Base-by-base conservation (phyloP, 768 basidiomycete species). In the Boletus pseudo-olivaceus region DNA sequence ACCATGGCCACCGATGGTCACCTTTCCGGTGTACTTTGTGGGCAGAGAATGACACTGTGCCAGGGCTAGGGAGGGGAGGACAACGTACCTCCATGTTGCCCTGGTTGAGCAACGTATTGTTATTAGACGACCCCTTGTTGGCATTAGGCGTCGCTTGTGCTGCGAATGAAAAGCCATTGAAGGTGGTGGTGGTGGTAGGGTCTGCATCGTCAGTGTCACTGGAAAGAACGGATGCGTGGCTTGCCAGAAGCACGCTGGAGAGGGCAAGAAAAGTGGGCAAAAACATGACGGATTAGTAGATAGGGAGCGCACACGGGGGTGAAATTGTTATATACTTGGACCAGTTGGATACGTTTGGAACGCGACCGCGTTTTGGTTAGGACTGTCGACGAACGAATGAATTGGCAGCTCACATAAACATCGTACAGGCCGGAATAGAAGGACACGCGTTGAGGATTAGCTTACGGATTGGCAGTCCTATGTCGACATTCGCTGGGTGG, bases 181-280 rank as follows among this genome's bases (percentile, higher is more conserved):
- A 47, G 15, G 55, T 35, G 29, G 51, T 23, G 19, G 52, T 23
- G 47, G 45, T 45, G 26, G 23, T 23, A 23, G 49, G 12, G n/a
- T 43, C 47, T n/a, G 46, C 14, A 27, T 11, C 15, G 35, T 33
- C 48, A 4, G 17, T 46, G 41, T 53, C 39, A n/a, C 5, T 37
- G 15, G 49, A 59, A 41, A 61, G 65, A 49, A 49, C 32, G 53
- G 57, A 56, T 17, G 65, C 65, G 56, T 55, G 53, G 67, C 69
- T 71, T 67, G 60, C 67, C 69, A 69, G 67, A 71, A 69, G 69
- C 67, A 59, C 55, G 53, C 61, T 46, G 23, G 54, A 61, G 27
- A 62, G 17, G 17, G 20, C 43, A 17, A 69, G 7, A 20, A 59
- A 41, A 19, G 45, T 26, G 27, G 40, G 17, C 1, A 47, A 55